Conservation (phyloP, 2,329 filamentous ascomycete species). For the Fonsecaea multimorphosa region DNA sequence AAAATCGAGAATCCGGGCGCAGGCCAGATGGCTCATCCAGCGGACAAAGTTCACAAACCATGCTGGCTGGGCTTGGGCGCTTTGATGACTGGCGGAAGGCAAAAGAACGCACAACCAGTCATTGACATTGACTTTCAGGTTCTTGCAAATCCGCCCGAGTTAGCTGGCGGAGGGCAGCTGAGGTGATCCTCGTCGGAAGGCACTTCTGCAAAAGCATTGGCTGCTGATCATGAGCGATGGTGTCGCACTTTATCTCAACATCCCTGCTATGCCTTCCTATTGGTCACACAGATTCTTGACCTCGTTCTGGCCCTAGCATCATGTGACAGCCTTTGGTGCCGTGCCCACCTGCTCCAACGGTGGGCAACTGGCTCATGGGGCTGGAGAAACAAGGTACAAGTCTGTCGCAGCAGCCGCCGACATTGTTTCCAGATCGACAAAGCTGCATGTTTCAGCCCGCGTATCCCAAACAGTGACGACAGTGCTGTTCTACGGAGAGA, state of each 20-base stretch:
- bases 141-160: constrained; percentile 35
- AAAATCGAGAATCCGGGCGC: not conserved
- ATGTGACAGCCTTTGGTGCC: constrained; percentile 29
- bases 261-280: constrained; percentile 35
- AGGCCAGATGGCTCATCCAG: constrained; percentile 10
- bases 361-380: not conserved
- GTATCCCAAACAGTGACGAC: constrained; percentile 20
- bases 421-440: constrained; percentile 15
- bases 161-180: constrained; percentile 36
- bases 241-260: constrained; percentile 28
- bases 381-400: constrained; percentile 20
- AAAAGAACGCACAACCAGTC: constrained; percentile 36
- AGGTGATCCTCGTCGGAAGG: constrained; percentile 34
- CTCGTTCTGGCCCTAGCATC: constrained; percentile 26
- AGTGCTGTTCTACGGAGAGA: constrained; percentile 13
- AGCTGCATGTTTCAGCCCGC: constrained; percentile 32
- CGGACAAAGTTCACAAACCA: constrained; percentile 17
- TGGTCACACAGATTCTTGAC: constrained; percentile 25
- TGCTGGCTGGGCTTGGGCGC: constrained; percentile 19
- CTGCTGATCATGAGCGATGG: constrained; percentile 15
- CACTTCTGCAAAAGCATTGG: constrained; percentile 36
- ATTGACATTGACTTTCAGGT: constrained; percentile 20
- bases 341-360: not conserved
- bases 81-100: constrained; percentile 32
- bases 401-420: constrained; percentile 35